phyloP scores from a whole-genome alignment of 1,284 basidiomycete species.

The Coniferiporia sulphurascens region DNA sequence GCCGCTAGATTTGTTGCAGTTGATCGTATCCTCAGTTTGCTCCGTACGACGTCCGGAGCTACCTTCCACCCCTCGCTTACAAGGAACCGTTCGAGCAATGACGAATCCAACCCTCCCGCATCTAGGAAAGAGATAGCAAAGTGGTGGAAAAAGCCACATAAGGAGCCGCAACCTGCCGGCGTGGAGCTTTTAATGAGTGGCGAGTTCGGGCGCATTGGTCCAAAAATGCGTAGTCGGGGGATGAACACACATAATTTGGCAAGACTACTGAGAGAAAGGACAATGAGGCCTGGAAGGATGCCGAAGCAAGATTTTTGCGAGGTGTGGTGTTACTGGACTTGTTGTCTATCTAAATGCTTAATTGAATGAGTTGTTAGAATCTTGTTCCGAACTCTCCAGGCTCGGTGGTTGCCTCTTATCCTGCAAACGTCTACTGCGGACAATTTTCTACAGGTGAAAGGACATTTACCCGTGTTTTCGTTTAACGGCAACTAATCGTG shows the following conservation, averaged over 20 bases:
- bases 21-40: neutral
- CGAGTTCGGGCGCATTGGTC: conserved; percentile 75
- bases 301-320: conserved; percentile 50
- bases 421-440: conserved; percentile 84
- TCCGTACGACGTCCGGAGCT: neutral
- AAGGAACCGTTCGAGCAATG: neutral
- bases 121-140: conserved; percentile 16
- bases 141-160: conserved; percentile 46
- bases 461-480: conserved; percentile 26
- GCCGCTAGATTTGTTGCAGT: neutral
- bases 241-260: conserved; percentile 40
- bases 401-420: conserved; percentile 80
- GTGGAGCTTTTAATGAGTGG: conserved; percentile 70
- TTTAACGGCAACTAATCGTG: conserved; percentile 10
- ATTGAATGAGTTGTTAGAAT: conserved; percentile 40
- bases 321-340: conserved; percentile 33
- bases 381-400: conserved; percentile 85
- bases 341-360: neutral
- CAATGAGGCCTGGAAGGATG: conserved; percentile 32
- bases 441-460: conserved; percentile 78
- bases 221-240: conserved; percentile 37
- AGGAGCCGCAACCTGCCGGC: conserved; percentile 68
- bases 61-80: conserved; percentile 19
- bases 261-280: conserved; percentile 41
- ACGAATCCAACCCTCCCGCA: neutral